Evolutionary conservation across 176 grass and related monocot species (phyloP), one percentile per base, ranked within the genome.

Genomic region (Cenchrus purpureus): DNA sequence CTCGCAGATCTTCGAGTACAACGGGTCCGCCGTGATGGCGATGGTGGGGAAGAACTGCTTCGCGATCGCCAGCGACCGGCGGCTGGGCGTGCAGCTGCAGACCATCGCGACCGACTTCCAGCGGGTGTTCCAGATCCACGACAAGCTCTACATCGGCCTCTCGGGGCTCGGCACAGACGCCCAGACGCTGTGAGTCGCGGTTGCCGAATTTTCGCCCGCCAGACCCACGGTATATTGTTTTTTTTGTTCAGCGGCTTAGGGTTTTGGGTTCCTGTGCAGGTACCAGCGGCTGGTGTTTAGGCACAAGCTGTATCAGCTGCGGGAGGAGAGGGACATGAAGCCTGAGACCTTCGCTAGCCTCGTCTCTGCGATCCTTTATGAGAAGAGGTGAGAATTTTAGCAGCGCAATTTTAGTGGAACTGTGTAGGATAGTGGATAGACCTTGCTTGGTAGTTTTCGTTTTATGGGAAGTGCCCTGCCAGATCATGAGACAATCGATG

Each of bases 311-410:
- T 99, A 99, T 87, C 93, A 99, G 82, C 88, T 99, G 68, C 88
- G 91, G 74, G 97, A 99, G 83, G 97, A 99, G 91, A 94, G 97
- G 82, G 91, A 99, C 78, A 99, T 99, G 97, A 99, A 99, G 84
- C 97, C 97, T 7, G 55, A 96, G 73, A 99, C 93, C 86, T 99
- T 99, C 50, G 94, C 97, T 15, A 99, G 97, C 76, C 97, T 99
- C 19, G 97, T 99, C 54, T 99, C 97, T 0, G 91, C 94, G 0
- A 63, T 99, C 48, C 97, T 99, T 12, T 99, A 99, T 72, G 97
- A 99, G 90, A 99, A 94, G 86, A 99, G 97, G 97, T 99, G 49
- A 73, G 45, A 10, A 16, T 54, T 68, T 31, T 65, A 4, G 65
- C 10, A 60, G 25, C 1, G 0, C 13, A 60, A 1, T 25, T 12